Percentiles rank a stretch among this genome's conserved stretches.
Conservation (phyloP, 164 flowering plant species). For the Piper longum region DNA sequence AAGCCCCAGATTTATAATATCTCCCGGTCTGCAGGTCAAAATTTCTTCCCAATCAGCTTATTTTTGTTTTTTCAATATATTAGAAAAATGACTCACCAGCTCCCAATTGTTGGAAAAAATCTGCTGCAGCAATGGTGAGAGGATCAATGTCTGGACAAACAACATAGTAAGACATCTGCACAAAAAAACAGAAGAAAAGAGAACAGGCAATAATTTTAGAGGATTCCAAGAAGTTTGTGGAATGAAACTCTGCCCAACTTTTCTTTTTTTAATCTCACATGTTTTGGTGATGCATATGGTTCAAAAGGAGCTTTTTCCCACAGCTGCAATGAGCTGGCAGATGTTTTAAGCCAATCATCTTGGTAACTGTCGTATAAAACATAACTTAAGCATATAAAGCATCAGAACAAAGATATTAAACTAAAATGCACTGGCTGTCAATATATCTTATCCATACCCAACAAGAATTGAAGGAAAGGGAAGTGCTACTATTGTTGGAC, state of each 20-base stretch:
- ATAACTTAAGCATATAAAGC: not conserved
- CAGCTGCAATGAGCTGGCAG: slow-evolving; percentile 59
- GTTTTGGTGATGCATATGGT: slow-evolving; percentile 86
- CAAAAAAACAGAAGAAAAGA: slow-evolving; percentile 6
- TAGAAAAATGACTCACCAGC: slow-evolving; percentile 54
- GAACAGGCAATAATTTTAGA: not conserved
- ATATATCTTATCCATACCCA: slow-evolving; percentile 45
- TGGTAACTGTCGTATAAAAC: slow-evolving; percentile 53
- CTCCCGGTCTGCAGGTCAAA: too few species aligned
- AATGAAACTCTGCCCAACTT: not conserved
- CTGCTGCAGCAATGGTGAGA: slow-evolving; percentile 75
- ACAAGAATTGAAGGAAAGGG: slow-evolving; percentile 91
- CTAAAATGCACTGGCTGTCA: not conserved
- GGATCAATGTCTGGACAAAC: slow-evolving; percentile 91
- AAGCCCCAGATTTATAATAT: too few species aligned
- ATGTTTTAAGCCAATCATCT: slow-evolving; percentile 99
- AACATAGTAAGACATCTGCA: slow-evolving; percentile 77
- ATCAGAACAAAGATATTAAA: not conserved
- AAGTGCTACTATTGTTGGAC: slow-evolving; percentile 54
- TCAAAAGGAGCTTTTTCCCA: slow-evolving; percentile 99
- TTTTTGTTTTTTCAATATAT: too few species aligned
- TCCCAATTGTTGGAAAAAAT: slow-evolving; percentile 92
- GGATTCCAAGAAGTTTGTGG: not conserved
- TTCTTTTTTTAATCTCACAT: slow-evolving; percentile 34
- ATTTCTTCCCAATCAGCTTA: too few species aligned